Evolutionary conservation across 768 basidiomycete genomes (phyloP).

Genomic region (Phaeolepiota aurea): DNA sequence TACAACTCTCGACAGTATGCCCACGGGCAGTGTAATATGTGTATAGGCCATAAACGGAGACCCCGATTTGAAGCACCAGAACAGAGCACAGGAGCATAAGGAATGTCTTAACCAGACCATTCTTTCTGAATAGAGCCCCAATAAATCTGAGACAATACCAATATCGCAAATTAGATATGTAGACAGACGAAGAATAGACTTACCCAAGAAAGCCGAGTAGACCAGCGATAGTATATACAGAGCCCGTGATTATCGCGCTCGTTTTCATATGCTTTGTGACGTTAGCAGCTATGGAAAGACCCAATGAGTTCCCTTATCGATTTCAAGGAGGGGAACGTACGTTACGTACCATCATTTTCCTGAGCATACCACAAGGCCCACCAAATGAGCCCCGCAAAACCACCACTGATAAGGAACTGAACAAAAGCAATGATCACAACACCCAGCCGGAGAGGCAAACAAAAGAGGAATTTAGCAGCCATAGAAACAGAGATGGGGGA

Average conservation of each 20-base stretch:
- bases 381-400: constrained; percentile 22
- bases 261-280: constrained; percentile 18
- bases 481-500: too few relatives aligned
- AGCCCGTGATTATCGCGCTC: constrained; percentile 20
- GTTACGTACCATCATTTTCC: constrained; percentile 12
- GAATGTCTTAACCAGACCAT: constrained; percentile 24
- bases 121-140: constrained; percentile 28
- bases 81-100: constrained; percentile 19
- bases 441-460: constrained; percentile 34
- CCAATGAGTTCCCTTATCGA: background rate
- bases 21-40: constrained; percentile 20
- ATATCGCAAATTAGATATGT: constrained; percentile 2
- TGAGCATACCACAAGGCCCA: constrained; percentile 16
- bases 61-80: constrained; percentile 20
- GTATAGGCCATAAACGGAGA: constrained; percentile 22
- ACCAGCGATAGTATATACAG: constrained; percentile 21
- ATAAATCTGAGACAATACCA: constrained; percentile 19
- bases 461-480: constrained; percentile 32
- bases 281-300: constrained; percentile 12
- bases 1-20: constrained; percentile 18
- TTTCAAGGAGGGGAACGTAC: background rate
- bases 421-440: constrained; percentile 30
- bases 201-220: constrained; percentile 21
- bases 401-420: constrained; percentile 26
- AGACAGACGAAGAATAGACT: constrained; percentile 3